Evolutionary conservation across 2,329 filamentous ascomycete species (phyloP).

Genomic region (Grosmannia serpens): DNA sequence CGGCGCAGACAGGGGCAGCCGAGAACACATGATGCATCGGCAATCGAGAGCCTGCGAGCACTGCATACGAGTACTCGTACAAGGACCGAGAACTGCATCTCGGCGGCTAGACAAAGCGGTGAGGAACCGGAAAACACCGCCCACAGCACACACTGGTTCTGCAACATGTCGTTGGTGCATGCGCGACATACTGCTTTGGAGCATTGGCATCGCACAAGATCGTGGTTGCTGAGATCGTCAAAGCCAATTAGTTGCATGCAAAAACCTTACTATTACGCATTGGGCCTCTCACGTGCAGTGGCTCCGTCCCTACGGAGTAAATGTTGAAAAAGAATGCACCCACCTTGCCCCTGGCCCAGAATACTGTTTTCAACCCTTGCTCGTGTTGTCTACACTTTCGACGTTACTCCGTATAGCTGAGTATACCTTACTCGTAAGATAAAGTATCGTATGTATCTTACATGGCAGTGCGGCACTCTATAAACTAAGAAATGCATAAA

Average conservation of each 20-base stretch:
- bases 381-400: no score
- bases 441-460: no score
- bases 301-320: neutral
- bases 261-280: neutral
- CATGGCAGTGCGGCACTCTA: no score
- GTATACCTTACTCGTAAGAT: no score
- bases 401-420: neutral
- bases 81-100: neutral
- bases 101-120: neutral
- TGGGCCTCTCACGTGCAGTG: neutral
- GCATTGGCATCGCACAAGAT: neutral
- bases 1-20: neutral
- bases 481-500: no score
- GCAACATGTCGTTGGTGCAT: no score
- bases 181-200: neutral
- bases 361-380: neutral
- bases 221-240: neutral
- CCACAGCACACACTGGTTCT: no score
- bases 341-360: neutral
- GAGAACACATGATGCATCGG: neutral
- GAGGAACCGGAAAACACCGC: neutral
- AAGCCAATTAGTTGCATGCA: neutral
- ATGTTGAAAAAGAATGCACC: neutral
- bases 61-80: no score
- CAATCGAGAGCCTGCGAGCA: neutral